Conservation (phyloP, 176 grass and related monocot species). For the Cenchrus purpureus region DNA sequence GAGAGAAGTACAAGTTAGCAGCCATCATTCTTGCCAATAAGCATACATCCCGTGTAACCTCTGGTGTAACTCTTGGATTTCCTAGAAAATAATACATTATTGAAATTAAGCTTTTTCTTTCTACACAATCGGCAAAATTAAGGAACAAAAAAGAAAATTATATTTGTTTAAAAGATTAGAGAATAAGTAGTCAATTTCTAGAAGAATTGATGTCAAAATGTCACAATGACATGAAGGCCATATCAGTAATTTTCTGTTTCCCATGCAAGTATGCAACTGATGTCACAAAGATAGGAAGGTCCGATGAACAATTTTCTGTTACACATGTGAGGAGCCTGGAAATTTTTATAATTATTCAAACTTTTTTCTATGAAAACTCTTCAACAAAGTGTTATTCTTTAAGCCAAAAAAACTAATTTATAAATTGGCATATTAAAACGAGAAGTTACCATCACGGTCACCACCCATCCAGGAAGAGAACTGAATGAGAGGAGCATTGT, state of each 20-base stretch:
- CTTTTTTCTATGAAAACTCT: neutral
- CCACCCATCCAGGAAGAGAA: conserved; percentile 99
- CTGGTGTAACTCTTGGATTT: conserved; percentile 96
- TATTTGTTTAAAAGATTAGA: neutral
- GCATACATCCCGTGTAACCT: conserved; percentile 98
- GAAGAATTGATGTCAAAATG: neutral
- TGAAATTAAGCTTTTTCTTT: neutral
- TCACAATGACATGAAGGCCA: neutral
- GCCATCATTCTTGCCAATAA: conserved; percentile 98
- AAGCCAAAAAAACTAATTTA: conserved; percentile 14
- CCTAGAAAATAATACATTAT: conserved; percentile 59
- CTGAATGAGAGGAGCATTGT: conserved; percentile 96
- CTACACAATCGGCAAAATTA: neutral
- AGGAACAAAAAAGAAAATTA: neutral
- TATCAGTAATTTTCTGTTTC: neutral
- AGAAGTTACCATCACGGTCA: conserved; percentile 93
- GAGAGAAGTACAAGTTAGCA: conserved; percentile 92
- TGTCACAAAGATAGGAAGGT: neutral
- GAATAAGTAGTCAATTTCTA: neutral
- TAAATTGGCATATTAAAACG: conserved; percentile 28
- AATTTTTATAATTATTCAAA: neutral
- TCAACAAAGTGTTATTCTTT: neutral
- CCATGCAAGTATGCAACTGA: neutral
- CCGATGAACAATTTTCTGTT: neutral
- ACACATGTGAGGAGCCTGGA: neutral